Percentiles rank a stretch among this genome's conserved stretches.
Conservation (phyloP, 1,139 yeast species). For the Suhomyces wounanorum region DNA sequence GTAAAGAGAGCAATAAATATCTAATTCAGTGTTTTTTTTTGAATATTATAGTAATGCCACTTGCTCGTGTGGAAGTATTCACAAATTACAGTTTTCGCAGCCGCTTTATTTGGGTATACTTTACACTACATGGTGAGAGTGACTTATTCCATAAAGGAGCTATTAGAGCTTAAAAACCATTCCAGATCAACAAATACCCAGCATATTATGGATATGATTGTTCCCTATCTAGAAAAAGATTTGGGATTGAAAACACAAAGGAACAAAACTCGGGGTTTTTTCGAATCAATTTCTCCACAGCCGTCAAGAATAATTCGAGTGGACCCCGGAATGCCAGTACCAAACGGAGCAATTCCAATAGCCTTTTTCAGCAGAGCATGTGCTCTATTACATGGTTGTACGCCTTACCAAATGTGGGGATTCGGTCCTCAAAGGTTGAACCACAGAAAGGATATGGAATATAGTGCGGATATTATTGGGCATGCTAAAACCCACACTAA, state of each 20-base stretch:
- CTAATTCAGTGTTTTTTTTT: no score
- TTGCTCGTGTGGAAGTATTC: no score
- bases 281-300: neutral
- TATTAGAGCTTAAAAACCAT: neutral
- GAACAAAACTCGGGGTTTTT: neutral
- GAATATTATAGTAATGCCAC: no score
- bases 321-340: constrained; percentile 28
- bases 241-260: neutral
- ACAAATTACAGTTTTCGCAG: neutral
- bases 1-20: no score
- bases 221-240: neutral
- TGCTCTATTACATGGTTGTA: neutral
- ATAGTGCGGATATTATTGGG: neutral
- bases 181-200: neutral
- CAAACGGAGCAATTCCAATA: constrained; percentile 27
- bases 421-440: neutral
- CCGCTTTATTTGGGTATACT: neutral
- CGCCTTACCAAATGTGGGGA: neutral
- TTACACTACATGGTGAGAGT: neutral
- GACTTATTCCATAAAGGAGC: neutral
- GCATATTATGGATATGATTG: neutral
- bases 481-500: neutral
- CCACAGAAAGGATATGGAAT: neutral
- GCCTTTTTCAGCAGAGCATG: constrained; percentile 4
- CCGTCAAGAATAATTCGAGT: constrained; percentile 22